Percentiles rank a stretch among this genome's conserved stretches.
Evolutionary conservation across 805 yeast genomes (phyloP).

Genomic region (Ogataea degrootiae): DNA sequence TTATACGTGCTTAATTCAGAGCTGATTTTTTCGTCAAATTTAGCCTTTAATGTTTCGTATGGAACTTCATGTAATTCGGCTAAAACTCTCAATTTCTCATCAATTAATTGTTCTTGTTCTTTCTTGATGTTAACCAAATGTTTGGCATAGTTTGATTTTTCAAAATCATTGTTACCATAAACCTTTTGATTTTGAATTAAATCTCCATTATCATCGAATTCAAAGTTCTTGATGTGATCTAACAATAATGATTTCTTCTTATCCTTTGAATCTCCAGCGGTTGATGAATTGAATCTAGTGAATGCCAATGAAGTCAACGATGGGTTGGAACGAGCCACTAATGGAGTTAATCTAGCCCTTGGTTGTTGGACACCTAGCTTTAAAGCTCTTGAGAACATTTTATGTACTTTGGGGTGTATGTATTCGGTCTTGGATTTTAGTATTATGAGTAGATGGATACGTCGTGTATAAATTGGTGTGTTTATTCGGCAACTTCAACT

Average conservation of each 20-base stretch:
- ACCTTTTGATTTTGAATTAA: slow-evolving; percentile 12
- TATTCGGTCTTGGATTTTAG: not conserved
- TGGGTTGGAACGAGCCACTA: not conserved
- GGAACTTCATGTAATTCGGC: slow-evolving; percentile 17
- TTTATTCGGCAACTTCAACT: no score
- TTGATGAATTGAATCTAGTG: slow-evolving; percentile 3
- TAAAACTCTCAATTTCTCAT: slow-evolving; percentile 20
- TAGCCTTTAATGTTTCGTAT: slow-evolving; percentile 16
- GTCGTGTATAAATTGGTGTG: no score
- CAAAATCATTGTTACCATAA: slow-evolving; percentile 19
- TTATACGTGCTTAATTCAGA: slow-evolving; percentile 3
- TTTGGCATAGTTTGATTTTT: slow-evolving; percentile 18
- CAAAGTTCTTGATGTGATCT: slow-evolving; percentile 10
- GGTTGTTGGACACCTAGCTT: slow-evolving; percentile 3
- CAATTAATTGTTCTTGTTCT: slow-evolving; percentile 21
- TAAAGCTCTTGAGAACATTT: slow-evolving; percentile 8
- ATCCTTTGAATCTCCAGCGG: not conserved
- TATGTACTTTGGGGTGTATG: not conserved
- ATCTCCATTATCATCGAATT: slow-evolving; percentile 22
- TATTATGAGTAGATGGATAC: no score
- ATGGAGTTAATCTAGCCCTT: not conserved
- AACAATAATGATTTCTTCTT: slow-evolving; percentile 1
- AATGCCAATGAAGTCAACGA: not conserved
- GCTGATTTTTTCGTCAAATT: slow-evolving; percentile 20
- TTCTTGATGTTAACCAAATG: slow-evolving; percentile 12